phyloP scores from a whole-genome alignment of 106 monocot species.

The Dendrobium officinale region DNA sequence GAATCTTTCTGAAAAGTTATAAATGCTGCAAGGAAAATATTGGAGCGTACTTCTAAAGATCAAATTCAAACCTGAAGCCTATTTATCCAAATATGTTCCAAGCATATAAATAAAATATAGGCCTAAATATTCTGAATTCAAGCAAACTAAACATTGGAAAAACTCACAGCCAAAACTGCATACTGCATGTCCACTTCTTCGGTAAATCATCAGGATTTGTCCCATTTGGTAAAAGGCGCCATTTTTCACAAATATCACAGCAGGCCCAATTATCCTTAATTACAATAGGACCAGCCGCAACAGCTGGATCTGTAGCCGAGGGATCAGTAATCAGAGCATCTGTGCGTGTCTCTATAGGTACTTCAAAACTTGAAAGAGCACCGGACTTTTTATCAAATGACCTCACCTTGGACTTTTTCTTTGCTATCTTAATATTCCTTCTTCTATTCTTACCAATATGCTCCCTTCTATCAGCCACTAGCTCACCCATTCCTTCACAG shows the following conservation, averaged over 20 bases:
- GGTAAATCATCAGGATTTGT: background rate
- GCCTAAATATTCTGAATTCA: background rate
- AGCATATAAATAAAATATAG: background rate
- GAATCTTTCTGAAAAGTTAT: too few species aligned
- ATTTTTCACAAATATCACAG: constrained; percentile 1
- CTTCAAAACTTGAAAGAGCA: background rate
- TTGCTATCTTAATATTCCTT: background rate
- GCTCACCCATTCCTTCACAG: too few species aligned
- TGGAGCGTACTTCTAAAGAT: too few species aligned
- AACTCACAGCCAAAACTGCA: constrained; percentile 2
- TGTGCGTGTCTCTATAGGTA: background rate
- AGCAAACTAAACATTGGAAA: background rate
- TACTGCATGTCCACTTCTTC: background rate
- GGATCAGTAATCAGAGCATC: background rate
- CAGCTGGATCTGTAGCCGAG: background rate
- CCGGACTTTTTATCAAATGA: background rate
- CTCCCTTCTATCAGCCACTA: background rate
- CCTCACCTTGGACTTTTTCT: background rate
- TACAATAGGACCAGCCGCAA: background rate
- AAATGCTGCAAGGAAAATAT: too few species aligned
- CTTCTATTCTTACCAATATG: background rate
- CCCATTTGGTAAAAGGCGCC: constrained; percentile 5
- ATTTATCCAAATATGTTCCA: background rate
- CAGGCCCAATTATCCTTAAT: background rate
- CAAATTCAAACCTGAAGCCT: background rate